These are phyloP conservation scores for Kwoniella shivajii DNA, from an alignment of 1,284 basidiomycete genomes.

Conservation along the genomic window DNA sequence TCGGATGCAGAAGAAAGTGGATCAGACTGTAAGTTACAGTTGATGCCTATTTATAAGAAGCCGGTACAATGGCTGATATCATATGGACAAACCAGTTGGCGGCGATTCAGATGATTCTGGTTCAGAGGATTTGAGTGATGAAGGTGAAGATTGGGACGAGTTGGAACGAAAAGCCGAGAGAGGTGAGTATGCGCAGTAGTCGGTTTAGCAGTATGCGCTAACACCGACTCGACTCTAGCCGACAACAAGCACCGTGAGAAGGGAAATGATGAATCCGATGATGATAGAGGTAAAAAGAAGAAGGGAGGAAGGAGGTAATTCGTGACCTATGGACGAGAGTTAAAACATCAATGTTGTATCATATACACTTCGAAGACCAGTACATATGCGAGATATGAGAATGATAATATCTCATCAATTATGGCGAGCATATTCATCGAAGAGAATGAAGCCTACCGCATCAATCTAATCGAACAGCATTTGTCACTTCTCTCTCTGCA, in stretches of 20 bases:
- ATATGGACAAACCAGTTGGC: slow-evolving; percentile 59
- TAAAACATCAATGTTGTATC: too few relatives aligned
- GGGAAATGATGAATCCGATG: slow-evolving; percentile 40
- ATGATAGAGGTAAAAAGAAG: slow-evolving; percentile 44
- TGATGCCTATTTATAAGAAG: slow-evolving; percentile 61
- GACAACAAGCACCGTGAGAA: slow-evolving; percentile 39
- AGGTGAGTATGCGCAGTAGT: slow-evolving; percentile 59
- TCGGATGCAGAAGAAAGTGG: slow-evolving; percentile 58
- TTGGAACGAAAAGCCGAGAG: slow-evolving; percentile 86
- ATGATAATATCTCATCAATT: too few relatives aligned
- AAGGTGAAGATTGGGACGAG: slow-evolving; percentile 92
- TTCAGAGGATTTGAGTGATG: slow-evolving; percentile 41
- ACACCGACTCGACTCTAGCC: slow-evolving; percentile 13
- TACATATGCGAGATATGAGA: too few relatives aligned
- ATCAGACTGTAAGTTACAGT: slow-evolving; percentile 55
- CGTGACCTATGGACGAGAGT: too few relatives aligned
- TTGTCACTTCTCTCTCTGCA: too few relatives aligned
- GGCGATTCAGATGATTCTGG: slow-evolving; percentile 63
- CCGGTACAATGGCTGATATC: slow-evolving; percentile 48
- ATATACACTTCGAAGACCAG: too few relatives aligned
- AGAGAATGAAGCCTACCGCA: too few relatives aligned
- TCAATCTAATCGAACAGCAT: too few relatives aligned
- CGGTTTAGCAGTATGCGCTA: background rate
- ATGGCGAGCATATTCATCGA: too few relatives aligned
- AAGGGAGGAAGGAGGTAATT: slow-evolving; percentile 22